Percentiles rank a stretch among this genome's conserved stretches.
Evolutionary conservation across 202 grass and related monocot species (phyloP).

Genomic region (Panicum hallii): DNA sequence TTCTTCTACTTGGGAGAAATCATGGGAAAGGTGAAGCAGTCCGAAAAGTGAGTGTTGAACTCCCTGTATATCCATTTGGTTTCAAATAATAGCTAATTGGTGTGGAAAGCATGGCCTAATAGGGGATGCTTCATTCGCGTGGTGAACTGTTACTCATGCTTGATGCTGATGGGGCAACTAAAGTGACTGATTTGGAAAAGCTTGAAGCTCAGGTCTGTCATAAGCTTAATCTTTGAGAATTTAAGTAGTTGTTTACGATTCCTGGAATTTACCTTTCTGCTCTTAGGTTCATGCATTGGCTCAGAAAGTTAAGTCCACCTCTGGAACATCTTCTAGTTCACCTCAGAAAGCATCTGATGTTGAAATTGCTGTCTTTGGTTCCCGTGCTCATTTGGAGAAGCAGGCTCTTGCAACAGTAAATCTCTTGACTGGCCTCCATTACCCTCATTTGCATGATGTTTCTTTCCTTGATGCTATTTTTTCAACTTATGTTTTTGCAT

Average conservation of each 20-base stretch:
- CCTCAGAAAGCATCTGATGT: slow-evolving; percentile 61
- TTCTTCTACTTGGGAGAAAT: slow-evolving; percentile 89
- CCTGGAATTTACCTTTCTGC: not conserved
- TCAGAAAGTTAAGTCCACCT: slow-evolving; percentile 45
- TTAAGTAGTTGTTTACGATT: not conserved
- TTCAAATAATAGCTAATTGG: slow-evolving; percentile 46
- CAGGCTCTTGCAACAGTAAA: slow-evolving; percentile 89
- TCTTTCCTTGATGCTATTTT: slow-evolving; percentile 4
- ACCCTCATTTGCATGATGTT: not conserved
- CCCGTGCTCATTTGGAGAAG: slow-evolving; percentile 93
- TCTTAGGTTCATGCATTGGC: slow-evolving; percentile 65
- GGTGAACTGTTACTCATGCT: slow-evolving; percentile 96
- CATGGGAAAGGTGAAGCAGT: slow-evolving; percentile 99
- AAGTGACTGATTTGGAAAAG: slow-evolving; percentile 93
- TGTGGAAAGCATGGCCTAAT: slow-evolving; percentile 68
- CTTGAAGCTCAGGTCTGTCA: slow-evolving; percentile 83
- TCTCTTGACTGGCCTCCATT: slow-evolving; percentile 7
- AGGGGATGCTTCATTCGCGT: slow-evolving; percentile 97
- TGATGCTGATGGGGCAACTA: slow-evolving; percentile 95
- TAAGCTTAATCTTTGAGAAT: slow-evolving; percentile 32
- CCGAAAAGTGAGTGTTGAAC: slow-evolving; percentile 81
- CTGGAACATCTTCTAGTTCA: slow-evolving; percentile 39
- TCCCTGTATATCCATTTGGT: not conserved
- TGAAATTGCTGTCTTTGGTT: slow-evolving; percentile 92
- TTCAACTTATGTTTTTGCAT: slow-evolving; percentile 14